Evolutionary conservation across 257 asterid genomes (phyloP), one percentile per base, ranked within the genome.

Genomic region (Gentiana dahurica): DNA sequence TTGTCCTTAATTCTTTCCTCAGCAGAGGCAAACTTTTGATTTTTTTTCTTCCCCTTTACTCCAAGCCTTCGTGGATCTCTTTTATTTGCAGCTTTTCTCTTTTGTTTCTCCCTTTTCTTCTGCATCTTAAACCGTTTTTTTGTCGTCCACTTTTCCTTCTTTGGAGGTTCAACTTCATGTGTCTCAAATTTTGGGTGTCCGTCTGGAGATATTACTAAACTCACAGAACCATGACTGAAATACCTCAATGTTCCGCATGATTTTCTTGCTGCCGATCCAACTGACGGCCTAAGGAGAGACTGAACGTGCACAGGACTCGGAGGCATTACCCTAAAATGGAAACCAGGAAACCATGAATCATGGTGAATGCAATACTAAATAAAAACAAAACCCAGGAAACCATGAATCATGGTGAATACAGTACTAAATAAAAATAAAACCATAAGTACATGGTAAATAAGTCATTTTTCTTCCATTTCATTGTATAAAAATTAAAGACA

Each of bases 41-140:
- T 77, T 76, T 53, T 64, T 77, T 51, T 94, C 87, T 66, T 79
- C 79, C 45, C 73, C 77, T 58, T 80, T 77, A 63, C 87, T 54
- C 94, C 89, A 51, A 81, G 75, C 68, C 81, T 87, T 75, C 96
- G 79, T 9, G 96, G 96, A 65, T 84, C 98, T 71, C 79, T 79
- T 75, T 73, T 87, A 71, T 90, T 90, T 54, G 95, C 89, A 51
- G 82, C 76, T 70, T 82, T 91, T 60, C 96, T 71, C 79, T 64
- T 77, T 60, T 76, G 70, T 75, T 81, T 87, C 65, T 87, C 95
- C 68, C 68, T 76, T 79, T 69, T 71, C 63, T 82, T 80, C 68
- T 81, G 79, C 57, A 75, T 74, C 73, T 87, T 84, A 51, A 90
- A 68, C 70, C 86, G 72, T 68, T 81, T 87, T 83, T 90, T 90